Conservation (phyloP, 805 yeast genomes). For the Hanseniaspora hatyaiensis region DNA sequence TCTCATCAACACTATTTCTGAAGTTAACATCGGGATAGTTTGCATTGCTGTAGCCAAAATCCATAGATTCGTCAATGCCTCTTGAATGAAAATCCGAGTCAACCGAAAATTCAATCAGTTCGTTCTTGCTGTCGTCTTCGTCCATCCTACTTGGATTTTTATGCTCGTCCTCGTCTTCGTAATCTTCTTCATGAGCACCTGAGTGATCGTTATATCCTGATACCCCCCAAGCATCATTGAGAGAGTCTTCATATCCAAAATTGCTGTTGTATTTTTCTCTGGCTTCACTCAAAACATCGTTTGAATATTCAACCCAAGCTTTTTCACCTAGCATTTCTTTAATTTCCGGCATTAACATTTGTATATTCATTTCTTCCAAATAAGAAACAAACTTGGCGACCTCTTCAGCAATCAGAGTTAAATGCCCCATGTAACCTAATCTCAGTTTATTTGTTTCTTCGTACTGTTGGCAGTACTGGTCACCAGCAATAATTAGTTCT, state of each 20-base stretch:
- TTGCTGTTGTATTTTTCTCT: constrained; percentile 90
- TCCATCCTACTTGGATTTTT: constrained; percentile 17
- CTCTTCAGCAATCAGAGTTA: constrained; percentile 87
- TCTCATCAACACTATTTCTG: constrained; percentile 16
- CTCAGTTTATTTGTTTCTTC: constrained; percentile 55
- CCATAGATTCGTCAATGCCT: background rate
- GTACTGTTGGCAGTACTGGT: constrained; percentile 44
- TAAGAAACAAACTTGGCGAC: constrained; percentile 70
- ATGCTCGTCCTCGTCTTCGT: constrained; percentile 17
- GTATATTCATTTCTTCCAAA: constrained; percentile 30
- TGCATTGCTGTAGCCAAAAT: background rate
- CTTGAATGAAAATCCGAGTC: background rate
- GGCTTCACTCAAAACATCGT: constrained; percentile 70
- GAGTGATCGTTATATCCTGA: constrained; percentile 22
- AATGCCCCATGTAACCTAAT: constrained; percentile 93
- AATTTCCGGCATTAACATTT: constrained; percentile 24
- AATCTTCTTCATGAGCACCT: constrained; percentile 25
- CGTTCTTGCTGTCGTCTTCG: constrained; percentile 16
- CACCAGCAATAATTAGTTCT: constrained; percentile 52
- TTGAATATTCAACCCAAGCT: constrained; percentile 72
- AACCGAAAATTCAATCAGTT: background rate
- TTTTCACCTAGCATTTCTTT: constrained; percentile 23
- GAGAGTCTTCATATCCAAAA: constrained; percentile 55
- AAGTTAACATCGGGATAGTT: constrained; percentile 18
- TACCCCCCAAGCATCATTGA: constrained; percentile 25